Base-by-base conservation (phyloP, 2,329 filamentous ascomycete species). In the Diaporthe aspalathi region DNA sequence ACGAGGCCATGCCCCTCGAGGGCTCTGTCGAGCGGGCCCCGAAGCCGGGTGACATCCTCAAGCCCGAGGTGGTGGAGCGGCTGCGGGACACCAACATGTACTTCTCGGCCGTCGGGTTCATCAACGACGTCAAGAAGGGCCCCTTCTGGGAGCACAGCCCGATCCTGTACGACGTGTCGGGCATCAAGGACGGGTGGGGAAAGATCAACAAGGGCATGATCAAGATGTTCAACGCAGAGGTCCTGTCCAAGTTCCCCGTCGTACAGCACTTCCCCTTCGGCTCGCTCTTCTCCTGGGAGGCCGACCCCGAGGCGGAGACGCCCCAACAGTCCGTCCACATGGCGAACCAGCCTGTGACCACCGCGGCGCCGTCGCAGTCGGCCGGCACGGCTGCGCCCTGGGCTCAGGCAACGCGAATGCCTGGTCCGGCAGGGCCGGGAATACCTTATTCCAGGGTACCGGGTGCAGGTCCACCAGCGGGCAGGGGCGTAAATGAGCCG, bases 201-300 rank as follows among this genome's bases (percentile, higher is more conserved):
- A 99, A 99, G 85, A 97, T 99, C 78, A 98, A 99, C 82, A 95
- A 95, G 85, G 96, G 96, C 66, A 98, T 99, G 96, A 90, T 99
- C 77, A 99, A 98, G 83, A 99, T 99, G 96, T 99, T 95, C 84
- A 94, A 97, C 75, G 96, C 94, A 22, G 96, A 99, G 83, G 96
- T 99, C 3, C 86, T 99, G 17, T 94, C 93, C 49, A 99, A 99
- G 81, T 98, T 98, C 78, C 96, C 96, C 3, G 96, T 99, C 3
- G 94, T 99, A n/a, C 96, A 99, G 82, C 96, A 99, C 81, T 98
- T 96, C 75, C 89, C 88, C 3, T 95, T 96, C 75, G 93, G 93
- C 32, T 92, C 91, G 7, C 83, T 96, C n/a, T 94, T 95, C 78
- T 89, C 88, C 47, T 95, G 92, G 92, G 90, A 93, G 2, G 82